A percentile compares a stretch with the other conserved stretches of the same genome.
These are phyloP conservation scores for Phytophthora boehmeriae DNA, from an alignment of 352 stramenopile species.

Conservation along the genomic window DNA sequence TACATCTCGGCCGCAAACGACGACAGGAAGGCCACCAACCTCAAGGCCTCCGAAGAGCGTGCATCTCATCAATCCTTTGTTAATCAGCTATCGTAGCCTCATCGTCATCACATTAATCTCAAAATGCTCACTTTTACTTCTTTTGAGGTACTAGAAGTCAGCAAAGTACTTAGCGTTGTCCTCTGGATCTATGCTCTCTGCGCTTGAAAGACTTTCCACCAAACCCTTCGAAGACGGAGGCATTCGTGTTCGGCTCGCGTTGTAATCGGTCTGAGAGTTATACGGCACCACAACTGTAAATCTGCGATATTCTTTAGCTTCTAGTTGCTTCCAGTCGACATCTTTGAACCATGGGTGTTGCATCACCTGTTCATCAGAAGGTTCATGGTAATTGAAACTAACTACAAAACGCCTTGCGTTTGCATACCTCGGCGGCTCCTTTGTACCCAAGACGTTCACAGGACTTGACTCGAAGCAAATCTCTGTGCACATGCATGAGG, in stretches of 20 bases:
- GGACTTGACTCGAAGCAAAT: slow-evolving; percentile 42
- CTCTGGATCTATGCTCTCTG: slow-evolving; percentile 75
- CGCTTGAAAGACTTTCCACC: slow-evolving; percentile 50
- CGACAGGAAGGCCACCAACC: slow-evolving; percentile 39
- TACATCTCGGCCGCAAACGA: slow-evolving; percentile 57
- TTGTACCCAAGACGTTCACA: slow-evolving; percentile 45
- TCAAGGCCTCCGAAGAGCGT: slow-evolving; percentile 58
- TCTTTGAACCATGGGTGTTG: slow-evolving; percentile 66
- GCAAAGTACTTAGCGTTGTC: slow-evolving; percentile 73
- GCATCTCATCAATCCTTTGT: slow-evolving; percentile 55
- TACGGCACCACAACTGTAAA: slow-evolving; percentile 30
- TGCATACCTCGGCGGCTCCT: slow-evolving; percentile 38
- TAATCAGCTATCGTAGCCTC: slow-evolving; percentile 21
- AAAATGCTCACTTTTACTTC: not conserved
- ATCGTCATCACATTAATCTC: not conserved
- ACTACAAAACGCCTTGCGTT: not conserved
- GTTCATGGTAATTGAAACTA: not conserved
- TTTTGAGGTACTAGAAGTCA: slow-evolving; percentile 51
- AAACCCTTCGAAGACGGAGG: not conserved
- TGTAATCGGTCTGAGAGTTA: slow-evolving; percentile 41
- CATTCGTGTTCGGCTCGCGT: slow-evolving; percentile 8
- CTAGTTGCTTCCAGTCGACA: slow-evolving; percentile 52
- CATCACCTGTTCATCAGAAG: slow-evolving; percentile 47
- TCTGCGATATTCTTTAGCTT: slow-evolving; percentile 13
- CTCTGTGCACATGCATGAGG: slow-evolving; percentile 10